Evolutionary conservation across 345 rosid species (phyloP), one percentile per base, ranked within the genome.

Genomic region (Syzygium aqueum): DNA sequence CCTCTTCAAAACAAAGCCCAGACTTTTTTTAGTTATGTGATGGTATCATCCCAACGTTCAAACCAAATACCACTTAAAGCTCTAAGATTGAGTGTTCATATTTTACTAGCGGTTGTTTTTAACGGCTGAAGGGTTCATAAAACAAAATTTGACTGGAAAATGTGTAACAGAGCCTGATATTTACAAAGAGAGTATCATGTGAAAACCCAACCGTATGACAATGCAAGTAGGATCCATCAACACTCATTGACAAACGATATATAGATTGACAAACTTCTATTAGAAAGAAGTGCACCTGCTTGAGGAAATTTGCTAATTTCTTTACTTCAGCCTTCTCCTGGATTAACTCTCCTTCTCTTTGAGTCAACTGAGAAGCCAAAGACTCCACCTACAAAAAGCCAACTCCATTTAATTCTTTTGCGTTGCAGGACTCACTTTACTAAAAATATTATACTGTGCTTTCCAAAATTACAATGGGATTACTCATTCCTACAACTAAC

Each of bases 271-370:
- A 25, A 57, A 37, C 33, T 19, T 57, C 30, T 27, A 28, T 12
- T 11, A 21, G 43, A 9, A 46, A 52, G 33, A 59, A 53, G 28
- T 57, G 85, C 88, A 96, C 99, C 98, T 96, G 97, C 91, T 96
- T 96, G 78, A 98, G 93, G 89, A 98, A 96, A 89, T 87, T 90
- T 30, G 98, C 97, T 56, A 98, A 91, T 93, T 91, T 96, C 95
- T 96, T 98, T 88, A 98, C 99, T 96, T 98, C 99, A 23, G 97
- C 88, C 91, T 98, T 98, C 89, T 98, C 98, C 87, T 95, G 98
- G 89, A 95, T 91, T 91, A 96, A 86, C 91, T 96, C 99, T 89
- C 99, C 98, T 94, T 98, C 99, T 91, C 98, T 97, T 92, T 96
- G 95, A 89, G 98, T 93, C 91, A 98, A 91, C 88, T 98, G 96